A percentile compares a stretch with the other conserved stretches of the same genome.
phyloP scores from a whole-genome alignment of 108 stramenopile genomes.

The Mediolabrus comicus region DNA sequence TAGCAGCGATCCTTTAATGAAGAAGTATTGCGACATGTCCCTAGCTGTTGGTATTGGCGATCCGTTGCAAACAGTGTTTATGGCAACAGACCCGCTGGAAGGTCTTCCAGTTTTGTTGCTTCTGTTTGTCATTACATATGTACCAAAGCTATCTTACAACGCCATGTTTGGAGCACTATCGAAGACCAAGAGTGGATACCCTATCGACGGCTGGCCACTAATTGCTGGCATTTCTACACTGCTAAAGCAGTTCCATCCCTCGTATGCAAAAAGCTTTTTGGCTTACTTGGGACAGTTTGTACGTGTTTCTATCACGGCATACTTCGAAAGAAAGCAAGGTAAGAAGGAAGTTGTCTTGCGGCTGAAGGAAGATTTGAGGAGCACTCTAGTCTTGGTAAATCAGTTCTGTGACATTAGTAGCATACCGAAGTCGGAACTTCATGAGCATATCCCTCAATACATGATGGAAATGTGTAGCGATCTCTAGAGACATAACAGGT shows the following conservation, averaged over 20 bases:
- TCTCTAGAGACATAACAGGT: not conserved
- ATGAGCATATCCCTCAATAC: conserved; percentile 55
- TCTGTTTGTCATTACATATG: conserved; percentile 45
- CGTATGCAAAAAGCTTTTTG: conserved; percentile 43
- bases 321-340: conserved; percentile 12
- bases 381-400: conserved; percentile 39
- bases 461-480: conserved; percentile 46
- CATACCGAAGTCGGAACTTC: conserved; percentile 31
- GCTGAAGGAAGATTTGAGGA: conserved; percentile 43
- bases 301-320: conserved; percentile 32
- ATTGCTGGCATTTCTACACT: conserved; percentile 52
- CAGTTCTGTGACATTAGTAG: conserved; percentile 43
- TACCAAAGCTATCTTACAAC: conserved; percentile 47
- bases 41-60: conserved; percentile 53
- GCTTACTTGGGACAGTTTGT: conserved; percentile 61
- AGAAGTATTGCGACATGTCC: conserved; percentile 34
- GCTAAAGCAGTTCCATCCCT: conserved; percentile 61
- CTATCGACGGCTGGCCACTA: conserved; percentile 63
- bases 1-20: conserved; percentile 19
- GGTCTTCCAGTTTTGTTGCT: conserved; percentile 46
- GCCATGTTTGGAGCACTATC: conserved; percentile 46
- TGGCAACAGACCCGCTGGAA: conserved; percentile 52
- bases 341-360: conserved; percentile 35
- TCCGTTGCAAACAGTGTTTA: conserved; percentile 55
- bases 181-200: conserved; percentile 24